Evolutionary conservation across 176 grass and related monocot genomes (phyloP).

Genomic region (Themeda triandra): DNA sequence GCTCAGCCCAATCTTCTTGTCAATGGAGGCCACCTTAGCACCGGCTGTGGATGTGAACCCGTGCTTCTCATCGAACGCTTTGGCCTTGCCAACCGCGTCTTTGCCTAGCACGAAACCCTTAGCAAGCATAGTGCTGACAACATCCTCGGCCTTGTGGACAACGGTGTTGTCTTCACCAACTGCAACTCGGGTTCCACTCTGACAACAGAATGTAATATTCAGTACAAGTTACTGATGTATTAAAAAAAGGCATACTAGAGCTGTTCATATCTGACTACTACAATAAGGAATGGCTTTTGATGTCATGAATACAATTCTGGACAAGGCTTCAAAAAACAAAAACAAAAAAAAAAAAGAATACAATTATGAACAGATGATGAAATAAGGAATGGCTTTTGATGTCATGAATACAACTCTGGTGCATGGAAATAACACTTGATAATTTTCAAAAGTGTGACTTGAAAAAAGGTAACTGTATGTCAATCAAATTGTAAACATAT

Average conservation of each 20-base stretch:
- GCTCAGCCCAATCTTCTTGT: conserved; percentile 81
- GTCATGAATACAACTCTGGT: too few relatives aligned
- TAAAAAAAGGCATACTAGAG: neutral
- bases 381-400: neutral
- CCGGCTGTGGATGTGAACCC: conserved; percentile 74
- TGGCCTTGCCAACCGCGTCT: conserved; percentile 66
- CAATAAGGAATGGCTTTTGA: neutral
- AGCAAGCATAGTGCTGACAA: conserved; percentile 79
- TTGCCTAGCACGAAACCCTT: conserved; percentile 89
- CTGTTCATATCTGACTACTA: neutral
- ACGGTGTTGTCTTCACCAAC: conserved; percentile 40
- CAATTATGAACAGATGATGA: neutral
- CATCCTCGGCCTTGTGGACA: conserved; percentile 89
- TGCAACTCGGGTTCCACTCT: conserved; percentile 41
- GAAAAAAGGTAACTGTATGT: neutral
- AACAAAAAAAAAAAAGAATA: too few relatives aligned
- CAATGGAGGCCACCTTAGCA: conserved; percentile 68
- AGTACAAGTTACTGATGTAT: neutral
- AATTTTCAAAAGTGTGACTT: neutral
- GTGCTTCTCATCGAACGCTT: conserved; percentile 69
- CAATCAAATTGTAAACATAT: neutral
- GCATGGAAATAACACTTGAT: neutral
- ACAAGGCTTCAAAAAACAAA: too few relatives aligned
- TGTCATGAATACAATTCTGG: neutral
- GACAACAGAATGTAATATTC: neutral